Evolutionary conservation across 1,139 yeast genomes (phyloP).

Genomic region (Candida tetrigidarum): DNA sequence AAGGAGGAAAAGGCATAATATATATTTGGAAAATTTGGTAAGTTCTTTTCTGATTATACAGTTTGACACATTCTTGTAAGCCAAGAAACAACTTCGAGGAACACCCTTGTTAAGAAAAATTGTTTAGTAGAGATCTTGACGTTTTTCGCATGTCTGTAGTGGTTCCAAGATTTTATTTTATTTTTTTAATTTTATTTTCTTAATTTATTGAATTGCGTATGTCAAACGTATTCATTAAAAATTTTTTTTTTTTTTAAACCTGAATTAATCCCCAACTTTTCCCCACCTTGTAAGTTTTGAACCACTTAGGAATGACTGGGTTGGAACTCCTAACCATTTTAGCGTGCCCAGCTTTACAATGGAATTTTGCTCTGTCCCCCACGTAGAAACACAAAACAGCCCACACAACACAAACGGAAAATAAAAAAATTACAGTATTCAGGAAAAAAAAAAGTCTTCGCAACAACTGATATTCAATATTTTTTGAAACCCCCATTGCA

Average conservation of each 20-base stretch:
- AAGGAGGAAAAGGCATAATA: no score
- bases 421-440: no score
- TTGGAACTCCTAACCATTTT: no score
- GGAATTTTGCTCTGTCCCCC: neutral
- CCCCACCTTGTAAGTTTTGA: constrained; percentile 4
- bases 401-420: no score
- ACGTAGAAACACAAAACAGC: constrained; percentile 1
- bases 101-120: neutral
- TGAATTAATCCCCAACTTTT: neutral
- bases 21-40: no score
- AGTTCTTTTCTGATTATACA: no score
- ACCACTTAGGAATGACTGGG: neutral
- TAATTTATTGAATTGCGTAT: no score
- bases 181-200: no score
- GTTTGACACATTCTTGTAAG: neutral
- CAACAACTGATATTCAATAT: neutral
- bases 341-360: neutral
- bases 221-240: neutral
- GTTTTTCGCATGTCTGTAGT: neutral
- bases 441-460: neutral
- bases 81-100: neutral
- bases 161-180: neutral
- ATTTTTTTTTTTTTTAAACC: no score
- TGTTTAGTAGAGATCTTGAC: no score
- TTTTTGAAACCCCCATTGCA: neutral